Evolutionary conservation across 371 early-diverging fungal genomes (phyloP), one percentile per base, ranked within the genome.

Genomic region (Rhizomucor pusillus): DNA sequence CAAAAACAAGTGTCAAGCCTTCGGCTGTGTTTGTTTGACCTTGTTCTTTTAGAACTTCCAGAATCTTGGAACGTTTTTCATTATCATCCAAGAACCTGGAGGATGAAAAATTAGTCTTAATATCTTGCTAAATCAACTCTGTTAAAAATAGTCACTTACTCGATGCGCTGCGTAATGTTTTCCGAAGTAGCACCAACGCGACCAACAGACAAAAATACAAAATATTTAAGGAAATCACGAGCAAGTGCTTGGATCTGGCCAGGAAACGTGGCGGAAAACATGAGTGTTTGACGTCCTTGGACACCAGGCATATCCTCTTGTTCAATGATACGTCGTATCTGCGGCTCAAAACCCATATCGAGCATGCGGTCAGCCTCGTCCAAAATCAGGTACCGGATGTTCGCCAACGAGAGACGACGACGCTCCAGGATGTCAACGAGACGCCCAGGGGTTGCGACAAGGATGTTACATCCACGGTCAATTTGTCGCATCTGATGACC

Each of bases 331-430:
- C 92, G 90, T 52, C 99, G 86, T 60, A 99, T 98, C 73, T 99
- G 99, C 34, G 95, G 94, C 71, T 98, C 98, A 77, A 99, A 99
- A 52, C 99, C 99, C 97, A 97, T 98, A 66, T 99, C 99, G 40
- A 98, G 83, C 94, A 98, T 95, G 58, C 99, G 90, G 77, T 99
- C 99, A 20, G 99, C 99, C 77, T 99, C 99, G 70, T 99, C 99
- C 18, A 99, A 75, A 5, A 99, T 95, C 29, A 99, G 75, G 65
- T 92, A 96, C 49, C 83, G 78, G 60, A 95, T 81, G 50, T 81
- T 80, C 35, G 79, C 66, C 25, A 97, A 82, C 25, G 91, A 90
- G 39, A 98, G 72, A 45, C 88, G 85, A 12, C 90, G 90, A 50
- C 97, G 91, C 69, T 97, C 97, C 34, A 99, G 79, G 59, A 99